These are phyloP conservation scores for Calocybe gangraenosa DNA, from an alignment of 768 basidiomycete species.

Conservation along the genomic window DNA sequence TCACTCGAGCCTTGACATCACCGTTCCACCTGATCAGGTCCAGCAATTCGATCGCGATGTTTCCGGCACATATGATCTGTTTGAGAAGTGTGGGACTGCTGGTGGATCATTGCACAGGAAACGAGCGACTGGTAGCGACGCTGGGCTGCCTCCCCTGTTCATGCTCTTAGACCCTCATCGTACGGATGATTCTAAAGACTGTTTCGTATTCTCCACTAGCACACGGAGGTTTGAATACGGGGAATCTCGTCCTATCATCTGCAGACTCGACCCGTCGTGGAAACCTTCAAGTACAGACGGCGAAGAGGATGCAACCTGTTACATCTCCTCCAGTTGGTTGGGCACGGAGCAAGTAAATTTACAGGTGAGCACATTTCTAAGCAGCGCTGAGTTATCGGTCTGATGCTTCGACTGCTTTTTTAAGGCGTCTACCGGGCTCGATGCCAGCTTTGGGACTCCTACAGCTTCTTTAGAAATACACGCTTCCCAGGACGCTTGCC, in stretches of 20 bases:
- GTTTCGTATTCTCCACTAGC: slow-evolving; percentile 80
- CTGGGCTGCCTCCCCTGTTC: slow-evolving; percentile 58
- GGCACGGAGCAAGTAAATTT: slow-evolving; percentile 42
- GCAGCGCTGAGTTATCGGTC: too few species aligned
- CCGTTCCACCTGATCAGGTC: slow-evolving; percentile 44
- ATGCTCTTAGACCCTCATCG: slow-evolving; percentile 86
- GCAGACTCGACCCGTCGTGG: slow-evolving; percentile 73
- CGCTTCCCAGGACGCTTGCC: slow-evolving; percentile 59
- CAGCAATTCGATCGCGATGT: slow-evolving; percentile 71
- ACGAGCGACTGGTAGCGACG: slow-evolving; percentile 36
- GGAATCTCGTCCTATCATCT: slow-evolving; percentile 74
- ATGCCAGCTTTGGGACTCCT: slow-evolving; percentile 69
- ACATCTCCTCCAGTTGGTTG: slow-evolving; percentile 67
- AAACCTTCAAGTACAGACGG: slow-evolving; percentile 57
- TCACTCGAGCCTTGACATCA: slow-evolving; percentile 60
- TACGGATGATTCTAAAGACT: slow-evolving; percentile 71
- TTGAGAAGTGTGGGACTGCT: slow-evolving; percentile 88
- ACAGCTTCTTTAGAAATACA: slow-evolving; percentile 44
- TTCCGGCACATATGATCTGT: slow-evolving; percentile 71
- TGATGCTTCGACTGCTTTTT: background rate
- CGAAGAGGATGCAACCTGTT: slow-evolving; percentile 47
- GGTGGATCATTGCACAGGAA: slow-evolving; percentile 79
- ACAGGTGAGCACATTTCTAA: slow-evolving; percentile 54
- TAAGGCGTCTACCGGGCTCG: slow-evolving; percentile 49
- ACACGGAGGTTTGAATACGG: slow-evolving; percentile 78